Percentiles rank a stretch among this genome's conserved stretches.
Conservation (phyloP, 345 rosid species). For the Moringa oleifera region DNA sequence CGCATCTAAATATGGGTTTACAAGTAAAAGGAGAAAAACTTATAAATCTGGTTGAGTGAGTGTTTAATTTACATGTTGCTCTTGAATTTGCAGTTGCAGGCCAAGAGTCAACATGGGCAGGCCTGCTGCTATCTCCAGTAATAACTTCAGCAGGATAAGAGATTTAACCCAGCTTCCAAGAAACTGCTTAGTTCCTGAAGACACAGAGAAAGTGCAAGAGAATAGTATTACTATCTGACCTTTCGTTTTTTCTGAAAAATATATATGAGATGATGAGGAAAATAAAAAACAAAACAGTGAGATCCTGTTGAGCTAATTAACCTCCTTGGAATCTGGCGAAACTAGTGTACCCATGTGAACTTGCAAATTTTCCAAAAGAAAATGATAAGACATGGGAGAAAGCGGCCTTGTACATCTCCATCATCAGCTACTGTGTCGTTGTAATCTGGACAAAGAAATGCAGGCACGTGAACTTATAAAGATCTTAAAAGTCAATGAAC, state of each 20-base stretch:
- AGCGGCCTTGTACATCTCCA: neutral
- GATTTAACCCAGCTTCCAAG: slow-evolving; percentile 15
- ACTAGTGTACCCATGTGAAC: neutral
- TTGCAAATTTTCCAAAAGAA: neutral
- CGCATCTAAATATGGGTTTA: too few relatives aligned
- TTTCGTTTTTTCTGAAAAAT: too few relatives aligned
- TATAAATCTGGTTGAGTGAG: neutral
- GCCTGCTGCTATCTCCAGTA: slow-evolving; percentile 3
- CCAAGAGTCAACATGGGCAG: slow-evolving; percentile 22
- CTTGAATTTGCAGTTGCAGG: slow-evolving; percentile 33
- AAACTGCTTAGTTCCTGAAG: neutral
- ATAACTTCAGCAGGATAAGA: slow-evolving; percentile 8
- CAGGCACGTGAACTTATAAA: neutral
- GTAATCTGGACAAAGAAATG: too few relatives aligned
- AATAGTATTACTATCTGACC: too few relatives aligned
- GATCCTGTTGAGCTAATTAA: too few relatives aligned
- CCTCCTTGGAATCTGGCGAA: neutral
- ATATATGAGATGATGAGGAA: too few relatives aligned
- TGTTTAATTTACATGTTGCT: slow-evolving; percentile 29
- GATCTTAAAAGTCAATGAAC: neutral
- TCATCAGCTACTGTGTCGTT: too few relatives aligned
- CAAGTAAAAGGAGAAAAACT: neutral
- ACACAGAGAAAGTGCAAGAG: neutral
- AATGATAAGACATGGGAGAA: neutral
- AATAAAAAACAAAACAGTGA: neutral